Percentiles rank a stretch among this genome's conserved stretches.
Evolutionary conservation across 352 stramenopile species (phyloP).

Genomic region (Pythium angustatum): DNA sequence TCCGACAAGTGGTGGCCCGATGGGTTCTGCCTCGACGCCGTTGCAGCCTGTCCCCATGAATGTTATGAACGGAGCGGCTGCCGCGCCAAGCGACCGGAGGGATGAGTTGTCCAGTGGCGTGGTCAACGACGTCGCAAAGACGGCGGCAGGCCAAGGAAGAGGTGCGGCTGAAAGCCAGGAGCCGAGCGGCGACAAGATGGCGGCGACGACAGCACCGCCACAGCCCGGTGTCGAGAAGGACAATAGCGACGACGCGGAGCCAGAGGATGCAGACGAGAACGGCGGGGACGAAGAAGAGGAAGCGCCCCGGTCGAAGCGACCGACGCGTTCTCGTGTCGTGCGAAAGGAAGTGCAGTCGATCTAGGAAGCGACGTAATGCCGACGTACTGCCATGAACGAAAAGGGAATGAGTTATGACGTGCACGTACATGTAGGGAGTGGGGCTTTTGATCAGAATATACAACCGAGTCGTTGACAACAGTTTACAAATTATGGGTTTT

Average conservation of each 20-base stretch:
- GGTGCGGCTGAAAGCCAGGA: constrained; percentile 9
- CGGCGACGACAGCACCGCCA: neutral
- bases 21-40: neutral
- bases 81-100: neutral
- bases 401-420: neutral
- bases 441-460: constrained; percentile 2
- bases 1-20: neutral
- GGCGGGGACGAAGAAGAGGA: constrained; percentile 10
- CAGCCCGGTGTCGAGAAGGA: constrained; percentile 9
- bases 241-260: constrained; percentile 7
- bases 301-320: constrained; percentile 18
- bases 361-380: too few relatives aligned
- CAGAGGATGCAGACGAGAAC: constrained; percentile 18
- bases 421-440: too few relatives aligned
- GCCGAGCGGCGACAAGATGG: neutral
- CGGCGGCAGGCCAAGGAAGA: neutral
- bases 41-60: neutral
- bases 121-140: neutral
- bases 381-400: neutral
- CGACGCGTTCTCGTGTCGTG: constrained; percentile 12
- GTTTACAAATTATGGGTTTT: constrained; percentile 8
- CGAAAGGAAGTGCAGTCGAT: constrained; percentile 21
- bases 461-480: constrained; percentile 3
- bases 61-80: neutral
- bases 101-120: neutral